A percentile compares a stretch with the other conserved stretches of the same genome.
Conservation (phyloP, 495 filamentous ascomycete species). For the Neurospora tetraspora region DNA sequence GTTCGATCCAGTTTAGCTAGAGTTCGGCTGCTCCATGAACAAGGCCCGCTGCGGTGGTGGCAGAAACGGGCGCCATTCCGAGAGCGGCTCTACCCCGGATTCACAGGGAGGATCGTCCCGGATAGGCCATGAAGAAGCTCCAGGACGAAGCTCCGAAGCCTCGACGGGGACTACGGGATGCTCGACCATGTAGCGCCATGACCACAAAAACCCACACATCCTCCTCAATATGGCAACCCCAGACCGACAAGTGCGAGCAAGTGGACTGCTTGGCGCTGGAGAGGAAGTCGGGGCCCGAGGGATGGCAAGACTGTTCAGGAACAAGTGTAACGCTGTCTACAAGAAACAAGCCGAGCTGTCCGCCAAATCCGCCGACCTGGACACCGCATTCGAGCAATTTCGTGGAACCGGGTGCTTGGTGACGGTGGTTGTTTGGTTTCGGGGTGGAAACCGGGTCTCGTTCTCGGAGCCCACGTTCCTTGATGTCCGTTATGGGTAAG, state of each 20-base stretch:
- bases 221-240: not conserved
- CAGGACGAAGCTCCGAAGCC: not conserved
- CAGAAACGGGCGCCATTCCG: not conserved
- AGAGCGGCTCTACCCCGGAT: not conserved
- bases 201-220: not conserved
- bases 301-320: conserved; percentile 1
- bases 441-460: conserved; percentile 14
- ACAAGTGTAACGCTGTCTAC: conserved; percentile 9
- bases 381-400: conserved; percentile 1
- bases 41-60: not conserved
- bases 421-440: not conserved
- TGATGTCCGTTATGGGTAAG: conserved; percentile 20
- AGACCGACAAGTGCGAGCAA: not conserved
- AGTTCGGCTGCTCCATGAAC: not conserved
- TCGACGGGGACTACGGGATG: conserved; percentile 5
- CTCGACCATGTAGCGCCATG: not conserved
- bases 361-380: conserved; percentile 21
- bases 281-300: conserved; percentile 1
- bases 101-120: conserved; percentile 13
- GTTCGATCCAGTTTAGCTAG: not conserved
- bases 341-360: conserved; percentile 5
- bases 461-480: conserved; percentile 26
- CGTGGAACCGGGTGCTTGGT: conserved; percentile 15
- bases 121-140: conserved; percentile 1
- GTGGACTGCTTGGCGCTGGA: not conserved